These are phyloP conservation scores for Cardamine resedifolia DNA, from an alignment of 345 rosid species.

Conservation along the genomic window DNA sequence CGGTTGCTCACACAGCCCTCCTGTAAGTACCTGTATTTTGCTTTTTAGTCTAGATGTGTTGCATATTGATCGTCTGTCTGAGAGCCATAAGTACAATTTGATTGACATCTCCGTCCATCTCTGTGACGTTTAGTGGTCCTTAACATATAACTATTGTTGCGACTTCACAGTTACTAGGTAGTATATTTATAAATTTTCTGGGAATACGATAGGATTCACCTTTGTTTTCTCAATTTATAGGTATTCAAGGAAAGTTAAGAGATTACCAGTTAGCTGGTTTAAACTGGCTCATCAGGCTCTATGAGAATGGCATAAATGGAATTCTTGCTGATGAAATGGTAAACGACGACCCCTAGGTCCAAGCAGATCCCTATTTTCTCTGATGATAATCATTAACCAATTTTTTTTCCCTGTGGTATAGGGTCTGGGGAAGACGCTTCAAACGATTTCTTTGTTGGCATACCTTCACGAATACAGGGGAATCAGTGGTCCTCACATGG, in stretches of 20 bases:
- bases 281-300: conserved; percentile 93
- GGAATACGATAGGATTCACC: conserved; percentile 8
- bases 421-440: conserved; percentile 99
- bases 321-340: conserved; percentile 99
- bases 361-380: background rate
- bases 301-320: conserved; percentile 97
- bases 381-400: background rate
- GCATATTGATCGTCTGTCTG: conserved; percentile 6
- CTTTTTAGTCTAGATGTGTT: background rate
- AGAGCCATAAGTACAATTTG: background rate
- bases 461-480: conserved; percentile 94
- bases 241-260: conserved; percentile 96
- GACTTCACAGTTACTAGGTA: conserved; percentile 9
- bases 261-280: conserved; percentile 97
- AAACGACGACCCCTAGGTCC: conserved; percentile 9
- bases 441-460: conserved; percentile 91
- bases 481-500: conserved; percentile 99
- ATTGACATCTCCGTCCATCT: background rate
- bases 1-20: conserved; percentile 92
- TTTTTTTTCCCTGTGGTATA: conserved; percentile 33
- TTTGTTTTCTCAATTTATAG: conserved; percentile 39
- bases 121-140: background rate
- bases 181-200: background rate
- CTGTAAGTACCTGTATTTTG: conserved; percentile 49
- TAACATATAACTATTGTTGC: background rate